These are phyloP conservation scores for Rhizopus sp. DNA, from an alignment of 371 early-diverging fungal genomes.

Conservation along the genomic window DNA sequence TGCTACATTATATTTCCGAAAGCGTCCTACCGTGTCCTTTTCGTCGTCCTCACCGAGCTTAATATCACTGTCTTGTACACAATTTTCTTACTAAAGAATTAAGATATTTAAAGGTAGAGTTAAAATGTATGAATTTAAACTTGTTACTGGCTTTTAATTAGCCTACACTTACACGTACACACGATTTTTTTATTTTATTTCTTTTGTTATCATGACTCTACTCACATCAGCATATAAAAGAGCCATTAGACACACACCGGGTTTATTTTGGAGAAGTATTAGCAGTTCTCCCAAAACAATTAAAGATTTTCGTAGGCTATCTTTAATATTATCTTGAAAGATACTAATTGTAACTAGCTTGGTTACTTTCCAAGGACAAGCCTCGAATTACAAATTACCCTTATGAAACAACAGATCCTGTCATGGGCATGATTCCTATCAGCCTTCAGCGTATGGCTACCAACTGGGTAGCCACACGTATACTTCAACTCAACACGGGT, in stretches of 20 bases:
- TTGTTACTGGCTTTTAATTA: neutral
- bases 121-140: too few species aligned
- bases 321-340: constrained; percentile 1
- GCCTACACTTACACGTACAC: too few species aligned
- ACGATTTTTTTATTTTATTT: neutral
- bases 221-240: neutral
- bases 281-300: neutral
- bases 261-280: neutral
- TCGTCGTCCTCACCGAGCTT: too few species aligned
- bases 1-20: too few species aligned
- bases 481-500: constrained; percentile 55
- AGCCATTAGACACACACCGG: neutral
- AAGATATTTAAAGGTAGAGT: too few species aligned
- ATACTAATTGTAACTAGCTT: constrained; percentile 42
- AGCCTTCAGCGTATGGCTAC: constrained; percentile 48
- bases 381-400: constrained; percentile 56
- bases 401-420: constrained; percentile 39
- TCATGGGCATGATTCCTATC: constrained; percentile 47
- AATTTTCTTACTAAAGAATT: too few species aligned
- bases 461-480: constrained; percentile 49
- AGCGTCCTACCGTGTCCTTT: too few species aligned
- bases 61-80: too few species aligned
- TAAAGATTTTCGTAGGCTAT: constrained; percentile 22
- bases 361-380: constrained; percentile 45
- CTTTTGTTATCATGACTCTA: neutral